Evolutionary conservation across 805 yeast genomes (phyloP), one percentile per base, ranked within the genome.

Genomic region (Candida succiphila): DNA sequence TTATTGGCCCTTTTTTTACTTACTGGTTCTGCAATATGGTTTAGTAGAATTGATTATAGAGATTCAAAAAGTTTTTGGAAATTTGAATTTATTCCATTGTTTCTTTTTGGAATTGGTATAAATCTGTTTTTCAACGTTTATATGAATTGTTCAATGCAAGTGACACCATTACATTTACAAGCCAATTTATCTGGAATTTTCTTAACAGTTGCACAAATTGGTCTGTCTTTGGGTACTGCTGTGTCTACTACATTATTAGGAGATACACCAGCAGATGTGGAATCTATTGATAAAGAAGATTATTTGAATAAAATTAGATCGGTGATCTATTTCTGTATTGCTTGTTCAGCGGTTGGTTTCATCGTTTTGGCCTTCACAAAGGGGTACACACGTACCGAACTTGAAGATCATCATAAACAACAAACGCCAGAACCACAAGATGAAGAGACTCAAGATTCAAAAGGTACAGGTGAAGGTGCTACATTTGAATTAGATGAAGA

Each of bases 41-140:
- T n/a, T n/a, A n/a, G n/a, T n/a, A n/a, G n/a, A 33, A 21, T 34
- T 6, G 40, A 47, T 19, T 44, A 38, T 48, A 27, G n/a, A 3
- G 26, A 17, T 7, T 15, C 29, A 2, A 33, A 47, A 7, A 38
- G 41, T 14, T 49, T 42, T 30, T 51, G 50, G 47, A 51, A 42
- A 27, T 48, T 31, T 28, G 48, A 45, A 22, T 37, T 50, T 49
- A 31, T 48, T 44, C 23, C 52, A 34, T 27, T 36, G 44, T 26
- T 38, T 49, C 2, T 51, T 1, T 32, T 26, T 22, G 52, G 54
- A 2, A 34, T 34, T 23, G 44, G 17, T 31, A 37, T 30, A 1
- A 61, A 60, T 27, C 33, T 55, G 2, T 63, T 51, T 37, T 60
- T 57, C 41, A 48, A 59, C 19, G 50, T 59, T 4, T 63, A 54